A percentile compares a stretch with the other conserved stretches of the same genome.
Conservation (phyloP, 1,284 basidiomycete genomes). For the Pholiota adiposa region DNA sequence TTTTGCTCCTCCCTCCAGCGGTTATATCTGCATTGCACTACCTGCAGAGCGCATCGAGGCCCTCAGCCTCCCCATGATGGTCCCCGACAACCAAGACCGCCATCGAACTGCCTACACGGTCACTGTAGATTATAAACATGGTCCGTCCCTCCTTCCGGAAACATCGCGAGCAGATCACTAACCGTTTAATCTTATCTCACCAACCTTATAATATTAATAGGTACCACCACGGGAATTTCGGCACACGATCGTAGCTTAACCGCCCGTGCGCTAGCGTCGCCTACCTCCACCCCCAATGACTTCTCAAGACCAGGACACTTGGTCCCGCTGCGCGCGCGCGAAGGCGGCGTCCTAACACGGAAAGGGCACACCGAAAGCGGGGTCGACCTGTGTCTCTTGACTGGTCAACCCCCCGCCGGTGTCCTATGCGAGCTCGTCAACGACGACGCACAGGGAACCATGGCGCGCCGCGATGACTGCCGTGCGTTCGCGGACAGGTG, state of each 20-base stretch:
- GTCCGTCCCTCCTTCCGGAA: slow-evolving; percentile 42
- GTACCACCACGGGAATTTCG: slow-evolving; percentile 95
- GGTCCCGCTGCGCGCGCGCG: slow-evolving; percentile 88
- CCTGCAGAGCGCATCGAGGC: slow-evolving; percentile 77
- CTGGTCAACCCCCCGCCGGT: slow-evolving; percentile 80
- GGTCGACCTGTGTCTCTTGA: slow-evolving; percentile 86
- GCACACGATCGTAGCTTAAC: slow-evolving; percentile 94
- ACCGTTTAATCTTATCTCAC: slow-evolving; percentile 15
- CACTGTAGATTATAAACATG: slow-evolving; percentile 92
- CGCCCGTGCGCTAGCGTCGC: slow-evolving; percentile 78
- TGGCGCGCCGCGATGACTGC: slow-evolving; percentile 96
- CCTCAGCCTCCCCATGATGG: slow-evolving; percentile 94
- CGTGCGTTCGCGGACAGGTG: slow-evolving; percentile 90
- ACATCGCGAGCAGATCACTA: not conserved
- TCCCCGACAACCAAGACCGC: slow-evolving; percentile 87
- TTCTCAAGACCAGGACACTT: slow-evolving; percentile 96
- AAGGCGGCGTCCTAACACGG: slow-evolving; percentile 84
- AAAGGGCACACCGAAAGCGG: slow-evolving; percentile 94
- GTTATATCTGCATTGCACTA: slow-evolving; percentile 93
- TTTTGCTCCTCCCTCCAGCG: slow-evolving; percentile 51
- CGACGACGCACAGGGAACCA: slow-evolving; percentile 88
- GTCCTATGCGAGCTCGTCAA: slow-evolving; percentile 96
- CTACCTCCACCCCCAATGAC: slow-evolving; percentile 61
- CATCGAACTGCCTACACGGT: slow-evolving; percentile 97
- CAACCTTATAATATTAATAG: slow-evolving; percentile 41